Conservation (phyloP, 31 red algal genomes). For the Asparagopsis taxiformis region DNA sequence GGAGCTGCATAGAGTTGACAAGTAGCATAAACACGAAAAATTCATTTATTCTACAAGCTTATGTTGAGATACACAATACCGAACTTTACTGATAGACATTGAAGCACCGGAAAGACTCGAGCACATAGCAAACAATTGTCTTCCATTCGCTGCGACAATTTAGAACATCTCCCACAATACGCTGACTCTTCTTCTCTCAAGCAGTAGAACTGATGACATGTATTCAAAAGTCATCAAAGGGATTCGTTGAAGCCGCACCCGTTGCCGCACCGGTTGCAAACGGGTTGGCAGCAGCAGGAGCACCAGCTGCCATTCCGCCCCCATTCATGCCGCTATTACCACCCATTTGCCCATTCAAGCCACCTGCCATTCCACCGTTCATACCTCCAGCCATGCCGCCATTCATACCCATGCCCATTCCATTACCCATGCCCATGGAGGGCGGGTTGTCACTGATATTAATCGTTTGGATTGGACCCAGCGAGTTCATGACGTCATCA, state of each 20-base stretch:
- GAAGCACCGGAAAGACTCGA: too few relatives aligned
- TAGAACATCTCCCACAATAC: too few relatives aligned
- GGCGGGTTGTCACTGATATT: constrained; percentile 70
- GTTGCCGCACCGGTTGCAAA: constrained; percentile 40
- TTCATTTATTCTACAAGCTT: too few relatives aligned
- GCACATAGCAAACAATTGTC: too few relatives aligned
- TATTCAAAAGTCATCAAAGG: constrained; percentile 73
- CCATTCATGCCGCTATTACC: constrained; percentile 24
- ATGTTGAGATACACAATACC: too few relatives aligned
- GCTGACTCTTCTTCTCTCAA: too few relatives aligned
- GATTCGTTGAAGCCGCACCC: constrained; percentile 44
- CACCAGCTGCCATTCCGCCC: constrained; percentile 4
- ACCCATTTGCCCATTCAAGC: constrained; percentile 35
- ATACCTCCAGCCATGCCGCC: constrained; percentile 46
- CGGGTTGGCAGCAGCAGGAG: constrained; percentile 24
- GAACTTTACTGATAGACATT: too few relatives aligned
- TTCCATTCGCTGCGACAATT: too few relatives aligned
- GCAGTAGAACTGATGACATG: constrained; percentile 5
- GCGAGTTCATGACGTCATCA: constrained; percentile 61
- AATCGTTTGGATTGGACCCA: constrained; percentile 66
- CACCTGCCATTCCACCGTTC: constrained; percentile 50
- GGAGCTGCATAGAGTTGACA: constrained; percentile 58
- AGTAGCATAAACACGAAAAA: too few relatives aligned
- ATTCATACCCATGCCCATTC: constrained; percentile 61
- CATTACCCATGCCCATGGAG: constrained; percentile 13